phyloP scores from a whole-genome alignment of 2,329 filamentous ascomycete species.

The Fusarium sp. region DNA sequence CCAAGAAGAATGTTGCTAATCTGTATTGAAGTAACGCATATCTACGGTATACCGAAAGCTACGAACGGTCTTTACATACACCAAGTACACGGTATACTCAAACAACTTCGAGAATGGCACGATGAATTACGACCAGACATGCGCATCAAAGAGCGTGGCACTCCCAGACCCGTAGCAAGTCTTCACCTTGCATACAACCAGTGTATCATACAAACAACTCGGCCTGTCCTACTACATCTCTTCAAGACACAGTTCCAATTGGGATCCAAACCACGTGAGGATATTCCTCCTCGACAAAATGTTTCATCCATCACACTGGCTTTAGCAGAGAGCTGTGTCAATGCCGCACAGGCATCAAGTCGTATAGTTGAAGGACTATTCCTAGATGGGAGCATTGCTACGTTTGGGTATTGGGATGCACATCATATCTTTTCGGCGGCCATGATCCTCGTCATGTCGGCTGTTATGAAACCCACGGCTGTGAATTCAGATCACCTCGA shows the following conservation, averaged over 20 bases:
- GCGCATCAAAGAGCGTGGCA: conserved; percentile 45
- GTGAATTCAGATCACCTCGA: conserved; percentile 48
- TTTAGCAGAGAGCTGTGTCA: conserved; percentile 51
- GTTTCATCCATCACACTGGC: conserved; percentile 51
- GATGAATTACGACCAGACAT: conserved; percentile 43
- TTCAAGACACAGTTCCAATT: conserved; percentile 50
- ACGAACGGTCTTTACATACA: conserved; percentile 48
- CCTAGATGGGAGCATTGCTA: conserved; percentile 42
- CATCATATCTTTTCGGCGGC: conserved; percentile 52
- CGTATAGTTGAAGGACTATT: conserved; percentile 47
- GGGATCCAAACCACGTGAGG: conserved; percentile 14
- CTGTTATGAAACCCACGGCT: conserved; percentile 47
- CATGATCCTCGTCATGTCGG: conserved; percentile 50
- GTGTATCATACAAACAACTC: conserved; percentile 53
- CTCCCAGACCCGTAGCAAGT: conserved; percentile 44
- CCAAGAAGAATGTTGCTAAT: neutral
- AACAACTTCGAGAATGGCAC: conserved; percentile 49
- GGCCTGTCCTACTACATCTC: conserved; percentile 49
- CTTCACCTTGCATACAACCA: conserved; percentile 51
- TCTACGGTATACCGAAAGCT: conserved; percentile 48
- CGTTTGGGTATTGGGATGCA: conserved; percentile 52
- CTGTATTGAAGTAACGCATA: conserved; percentile 41
- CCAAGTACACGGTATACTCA: conserved; percentile 47
- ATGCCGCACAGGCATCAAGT: conserved; percentile 48
- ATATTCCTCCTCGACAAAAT: conserved; percentile 24